Conservation (phyloP, 306 rosid species). For the Corylus heterophylla region DNA sequence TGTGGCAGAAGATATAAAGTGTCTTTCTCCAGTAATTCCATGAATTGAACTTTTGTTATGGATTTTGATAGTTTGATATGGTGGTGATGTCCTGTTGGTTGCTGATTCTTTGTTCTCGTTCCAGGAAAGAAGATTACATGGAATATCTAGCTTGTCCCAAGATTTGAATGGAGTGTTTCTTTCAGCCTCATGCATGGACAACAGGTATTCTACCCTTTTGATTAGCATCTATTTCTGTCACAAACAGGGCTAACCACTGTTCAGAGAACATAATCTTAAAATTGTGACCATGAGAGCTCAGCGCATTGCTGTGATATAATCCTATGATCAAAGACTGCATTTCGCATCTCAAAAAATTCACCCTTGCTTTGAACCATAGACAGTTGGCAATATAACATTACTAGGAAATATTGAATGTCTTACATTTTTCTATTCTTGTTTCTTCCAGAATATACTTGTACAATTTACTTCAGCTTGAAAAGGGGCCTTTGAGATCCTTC, state of each 20-base stretch:
- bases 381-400: background rate
- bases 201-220: slow-evolving; percentile 50
- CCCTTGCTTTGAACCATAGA: background rate
- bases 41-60: background rate
- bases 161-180: slow-evolving; percentile 76
- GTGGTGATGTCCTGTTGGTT: slow-evolving; percentile 7
- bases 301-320: background rate
- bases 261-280: background rate
- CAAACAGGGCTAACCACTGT: slow-evolving; percentile 10
- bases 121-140: slow-evolving; percentile 78
- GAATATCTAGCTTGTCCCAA: slow-evolving; percentile 95
- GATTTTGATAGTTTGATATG: slow-evolving; percentile 13
- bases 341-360: background rate
- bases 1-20: background rate
- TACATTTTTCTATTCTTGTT: background rate
- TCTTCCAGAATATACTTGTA: slow-evolving; percentile 74
- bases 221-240: background rate
- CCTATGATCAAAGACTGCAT: background rate
- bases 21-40: background rate
- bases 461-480: slow-evolving; percentile 75
- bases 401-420: background rate
- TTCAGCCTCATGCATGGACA: slow-evolving; percentile 95
- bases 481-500: slow-evolving; percentile 73
- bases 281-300: background rate
- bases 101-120: slow-evolving; percentile 23